phyloP scores from a whole-genome alignment of 1,284 basidiomycete species.

The Earliella scabrosa region DNA sequence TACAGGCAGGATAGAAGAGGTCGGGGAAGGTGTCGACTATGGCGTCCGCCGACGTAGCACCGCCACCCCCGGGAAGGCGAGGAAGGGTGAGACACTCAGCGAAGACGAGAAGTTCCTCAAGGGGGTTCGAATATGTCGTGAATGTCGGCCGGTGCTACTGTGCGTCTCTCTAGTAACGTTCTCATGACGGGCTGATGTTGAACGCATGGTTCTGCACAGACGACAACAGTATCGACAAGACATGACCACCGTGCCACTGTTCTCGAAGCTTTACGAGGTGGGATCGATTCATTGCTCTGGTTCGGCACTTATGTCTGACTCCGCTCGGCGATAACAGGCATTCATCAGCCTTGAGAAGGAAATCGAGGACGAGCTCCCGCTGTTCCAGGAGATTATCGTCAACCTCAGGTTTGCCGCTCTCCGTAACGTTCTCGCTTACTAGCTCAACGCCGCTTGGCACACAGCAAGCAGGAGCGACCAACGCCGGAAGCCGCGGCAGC shows the following conservation, averaged over 20 bases:
- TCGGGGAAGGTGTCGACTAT: slow-evolving; percentile 87
- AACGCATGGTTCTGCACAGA: slow-evolving; percentile 40
- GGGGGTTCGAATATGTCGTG: slow-evolving; percentile 83
- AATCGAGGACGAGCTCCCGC: slow-evolving; percentile 69
- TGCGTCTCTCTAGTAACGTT: slow-evolving; percentile 31
- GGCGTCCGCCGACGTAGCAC: slow-evolving; percentile 59
- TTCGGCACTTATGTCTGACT: too few species aligned
- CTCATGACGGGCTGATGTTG: background rate
- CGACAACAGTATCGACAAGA: slow-evolving; percentile 84
- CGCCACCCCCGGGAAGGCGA: slow-evolving; percentile 32
- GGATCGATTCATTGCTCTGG: slow-evolving; percentile 23
- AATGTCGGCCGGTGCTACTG: slow-evolving; percentile 81
- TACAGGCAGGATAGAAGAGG: slow-evolving; percentile 80
- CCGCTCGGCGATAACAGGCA: slow-evolving; percentile 43
- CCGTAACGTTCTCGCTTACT: background rate
- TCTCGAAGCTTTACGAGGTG: slow-evolving; percentile 77
- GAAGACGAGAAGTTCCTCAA: slow-evolving; percentile 82
- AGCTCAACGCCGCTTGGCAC: slow-evolving; percentile 2
- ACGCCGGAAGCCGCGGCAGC: slow-evolving; percentile 70
- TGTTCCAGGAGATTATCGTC: slow-evolving; percentile 71
- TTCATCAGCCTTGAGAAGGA: slow-evolving; percentile 81
- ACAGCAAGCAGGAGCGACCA: slow-evolving; percentile 62
- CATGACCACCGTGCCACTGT: slow-evolving; percentile 61
- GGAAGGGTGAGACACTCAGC: slow-evolving; percentile 47
- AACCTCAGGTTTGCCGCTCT: slow-evolving; percentile 50